phyloP scores from a whole-genome alignment of 2,329 filamentous ascomycete species.

The Sporothrix inflata region DNA sequence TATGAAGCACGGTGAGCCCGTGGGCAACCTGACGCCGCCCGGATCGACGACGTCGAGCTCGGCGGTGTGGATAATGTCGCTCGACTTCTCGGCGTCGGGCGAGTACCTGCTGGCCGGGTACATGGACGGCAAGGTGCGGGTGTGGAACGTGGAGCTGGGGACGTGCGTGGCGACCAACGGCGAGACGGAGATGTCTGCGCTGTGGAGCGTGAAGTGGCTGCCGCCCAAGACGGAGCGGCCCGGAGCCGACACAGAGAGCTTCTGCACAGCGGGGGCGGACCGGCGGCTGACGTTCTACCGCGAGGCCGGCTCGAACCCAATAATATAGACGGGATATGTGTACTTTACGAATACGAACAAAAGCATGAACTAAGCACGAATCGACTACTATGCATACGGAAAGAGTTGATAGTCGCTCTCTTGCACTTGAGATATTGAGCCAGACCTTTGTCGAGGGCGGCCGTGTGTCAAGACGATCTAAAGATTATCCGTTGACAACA shows the following conservation, averaged over 20 bases:
- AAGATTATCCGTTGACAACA: neutral
- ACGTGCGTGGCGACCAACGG: slow-evolving; percentile 91
- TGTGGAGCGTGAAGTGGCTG: slow-evolving; percentile 86
- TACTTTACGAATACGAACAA: neutral
- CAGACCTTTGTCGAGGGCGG: neutral
- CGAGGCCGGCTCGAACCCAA: slow-evolving; percentile 58
- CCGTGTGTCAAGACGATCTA: neutral
- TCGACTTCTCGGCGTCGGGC: slow-evolving; percentile 92
- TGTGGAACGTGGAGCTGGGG: slow-evolving; percentile 87
- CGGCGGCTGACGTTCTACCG: slow-evolving; percentile 79
- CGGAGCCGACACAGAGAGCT: slow-evolving; percentile 57
- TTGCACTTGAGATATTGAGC: neutral
- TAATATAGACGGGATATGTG: slow-evolving; percentile 27
- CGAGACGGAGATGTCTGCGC: slow-evolving; percentile 77
- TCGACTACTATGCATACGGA: neutral
- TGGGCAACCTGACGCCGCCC: slow-evolving; percentile 69
- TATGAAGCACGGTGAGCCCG: slow-evolving; percentile 86
- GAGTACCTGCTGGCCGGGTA: slow-evolving; percentile 87
- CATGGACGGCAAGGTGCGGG: slow-evolving; percentile 92
- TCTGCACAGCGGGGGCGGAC: slow-evolving; percentile 78
- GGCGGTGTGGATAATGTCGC: slow-evolving; percentile 85
- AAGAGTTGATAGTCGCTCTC: neutral
- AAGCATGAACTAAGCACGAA: neutral
- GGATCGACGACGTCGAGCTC: slow-evolving; percentile 58
- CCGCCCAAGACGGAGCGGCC: slow-evolving; percentile 63